Evolutionary conservation across 1,284 basidiomycete species (phyloP), one percentile per base, ranked within the genome.

Genomic region (Ceratobasidium sp.): DNA sequence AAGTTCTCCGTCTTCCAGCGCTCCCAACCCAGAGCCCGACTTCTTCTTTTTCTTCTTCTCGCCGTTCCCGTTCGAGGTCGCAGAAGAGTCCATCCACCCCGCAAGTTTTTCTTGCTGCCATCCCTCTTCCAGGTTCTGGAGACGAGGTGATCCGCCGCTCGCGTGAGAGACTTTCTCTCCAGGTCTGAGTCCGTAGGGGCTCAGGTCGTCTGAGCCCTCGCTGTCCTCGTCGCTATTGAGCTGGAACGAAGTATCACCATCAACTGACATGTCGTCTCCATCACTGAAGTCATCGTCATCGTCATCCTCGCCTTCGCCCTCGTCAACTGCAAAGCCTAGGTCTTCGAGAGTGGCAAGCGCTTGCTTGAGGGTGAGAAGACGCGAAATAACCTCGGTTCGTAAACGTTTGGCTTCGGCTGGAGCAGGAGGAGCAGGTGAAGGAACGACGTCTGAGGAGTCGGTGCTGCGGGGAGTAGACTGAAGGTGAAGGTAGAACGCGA

Each of bases 401-500:
- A 81, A 62, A 9, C 49, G 71, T 43, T 74, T 74, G 34, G 59
- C 34, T 29, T 74, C 71, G 17, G 59, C 22, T 7, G 71, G 71
- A 34, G 56, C 44, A 2, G 29, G 69, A 25, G 69, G 68, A 9
- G 44, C n/a, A 7, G 34, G 25, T 9, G 49, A 43, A 34, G 59
- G 22, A 15, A 44, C n/a, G n/a, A 25, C 13, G 34, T 62, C 59
- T 13, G 71, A 54, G 44, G 59, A 85, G 79, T 87, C 83, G 54
- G 87, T 83, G 82, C 93, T 89, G 84, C 91, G 88, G 56, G 89
- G 85, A 69, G 88, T 89, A 25, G 93, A 87, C 17, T 95, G 90
- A 34, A 99, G 88, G 83, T 97, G 91, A 68, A 99, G 87, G 85
- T 98, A 99, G 86, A 97, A 99, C 0, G 96, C 93, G 61, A 99